phyloP scores from a whole-genome alignment of 2,329 filamentous ascomycete species.

The Pseudogymnoascus sp. region DNA sequence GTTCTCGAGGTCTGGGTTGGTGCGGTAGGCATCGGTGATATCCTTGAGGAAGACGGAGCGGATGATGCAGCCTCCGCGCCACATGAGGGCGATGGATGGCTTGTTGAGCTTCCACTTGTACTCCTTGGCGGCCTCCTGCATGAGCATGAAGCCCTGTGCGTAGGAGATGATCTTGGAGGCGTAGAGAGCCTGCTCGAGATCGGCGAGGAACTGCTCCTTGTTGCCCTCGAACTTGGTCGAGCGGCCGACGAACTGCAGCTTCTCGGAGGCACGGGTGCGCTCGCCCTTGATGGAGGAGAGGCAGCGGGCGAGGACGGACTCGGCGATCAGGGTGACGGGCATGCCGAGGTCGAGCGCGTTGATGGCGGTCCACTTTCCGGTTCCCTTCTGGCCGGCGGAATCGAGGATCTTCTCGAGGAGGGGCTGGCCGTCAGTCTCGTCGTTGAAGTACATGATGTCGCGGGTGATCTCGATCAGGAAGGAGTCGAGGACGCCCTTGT shows the following conservation, averaged over 20 bases:
- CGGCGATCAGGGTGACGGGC: slow-evolving; percentile 96
- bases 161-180: slow-evolving; percentile 99
- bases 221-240: slow-evolving; percentile 77
- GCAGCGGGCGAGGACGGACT: slow-evolving; percentile 93
- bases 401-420: slow-evolving; percentile 99
- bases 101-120: slow-evolving; percentile 99
- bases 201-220: slow-evolving; percentile 87
- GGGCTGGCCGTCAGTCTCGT: slow-evolving; percentile 73
- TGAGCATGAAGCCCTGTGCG: slow-evolving; percentile 99
- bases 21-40: slow-evolving; percentile 95
- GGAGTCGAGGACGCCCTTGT: slow-evolving; percentile 95
- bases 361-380: slow-evolving; percentile 99
- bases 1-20: slow-evolving; percentile 92
- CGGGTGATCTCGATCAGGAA: slow-evolving; percentile 99
- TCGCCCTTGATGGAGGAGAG: slow-evolving; percentile 90
- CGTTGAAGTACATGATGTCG: slow-evolving; percentile 97
- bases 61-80: slow-evolving; percentile 99
- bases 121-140: slow-evolving; percentile 96
- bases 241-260: slow-evolving; percentile 70
- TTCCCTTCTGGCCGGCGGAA: slow-evolving; percentile 98
- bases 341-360: slow-evolving; percentile 97
- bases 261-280: slow-evolving; percentile 72
- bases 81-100: slow-evolving; percentile 99
- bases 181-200: slow-evolving; percentile 98
- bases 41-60: slow-evolving; percentile 99